Conservation (phyloP, 148 eudicot species). For the Diospyros lotus region DNA sequence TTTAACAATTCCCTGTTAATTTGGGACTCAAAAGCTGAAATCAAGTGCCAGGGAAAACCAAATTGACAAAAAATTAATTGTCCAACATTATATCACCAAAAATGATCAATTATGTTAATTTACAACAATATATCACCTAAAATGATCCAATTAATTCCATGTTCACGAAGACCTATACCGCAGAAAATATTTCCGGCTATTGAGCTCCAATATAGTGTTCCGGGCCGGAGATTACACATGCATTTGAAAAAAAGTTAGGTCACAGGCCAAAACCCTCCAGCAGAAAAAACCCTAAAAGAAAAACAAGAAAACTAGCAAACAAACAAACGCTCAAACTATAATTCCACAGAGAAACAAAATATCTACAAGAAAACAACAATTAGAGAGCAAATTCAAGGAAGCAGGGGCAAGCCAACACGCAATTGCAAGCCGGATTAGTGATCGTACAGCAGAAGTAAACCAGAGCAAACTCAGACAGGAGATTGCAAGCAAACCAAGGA, state of each 20-base stretch:
- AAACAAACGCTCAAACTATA: not conserved
- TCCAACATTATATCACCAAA: slow-evolving; percentile 6
- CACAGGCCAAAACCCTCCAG: slow-evolving; percentile 19
- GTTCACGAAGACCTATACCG: not conserved
- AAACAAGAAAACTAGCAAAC: slow-evolving; percentile 15
- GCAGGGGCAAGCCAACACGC: not conserved
- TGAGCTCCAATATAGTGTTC: slow-evolving; percentile 10
- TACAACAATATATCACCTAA: slow-evolving; percentile 4
- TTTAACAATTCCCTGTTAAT: no score
- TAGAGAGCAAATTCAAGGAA: slow-evolving; percentile 17
- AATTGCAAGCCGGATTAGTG: slow-evolving; percentile 9
- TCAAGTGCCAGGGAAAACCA: no score
- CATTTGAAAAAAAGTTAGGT: slow-evolving; percentile 17
- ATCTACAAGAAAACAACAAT: slow-evolving; percentile 5
- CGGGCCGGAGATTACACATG: slow-evolving; percentile 11
- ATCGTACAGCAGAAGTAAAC: slow-evolving; percentile 12
- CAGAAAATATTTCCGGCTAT: not conserved
- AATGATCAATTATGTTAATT: not conserved
- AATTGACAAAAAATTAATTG: not conserved
- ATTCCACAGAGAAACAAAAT: slow-evolving; percentile 1
- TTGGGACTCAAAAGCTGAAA: no score
- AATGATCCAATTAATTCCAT: not conserved
- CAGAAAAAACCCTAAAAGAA: slow-evolving; percentile 21
- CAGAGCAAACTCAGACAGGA: slow-evolving; percentile 8
- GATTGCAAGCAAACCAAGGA: not conserved